These are phyloP conservation scores for Irpex sp. DNA, from an alignment of 1,284 basidiomycete genomes.

Conservation along the genomic window DNA sequence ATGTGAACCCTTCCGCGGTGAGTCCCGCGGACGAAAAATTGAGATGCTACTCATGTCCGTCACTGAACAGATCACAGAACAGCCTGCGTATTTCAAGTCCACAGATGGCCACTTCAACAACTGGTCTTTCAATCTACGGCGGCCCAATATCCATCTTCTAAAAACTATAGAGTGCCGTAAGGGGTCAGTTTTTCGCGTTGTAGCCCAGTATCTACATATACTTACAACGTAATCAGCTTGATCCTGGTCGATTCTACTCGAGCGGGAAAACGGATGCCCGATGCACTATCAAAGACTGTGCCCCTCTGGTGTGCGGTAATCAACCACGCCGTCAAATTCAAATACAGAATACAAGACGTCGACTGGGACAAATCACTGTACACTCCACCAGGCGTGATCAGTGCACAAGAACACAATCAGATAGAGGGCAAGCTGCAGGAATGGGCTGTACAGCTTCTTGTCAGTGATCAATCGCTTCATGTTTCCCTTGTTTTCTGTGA, in stretches of 20 bases:
- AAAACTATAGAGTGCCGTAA: conserved; percentile 47
- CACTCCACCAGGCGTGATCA: conserved; percentile 63
- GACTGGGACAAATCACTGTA: conserved; percentile 56
- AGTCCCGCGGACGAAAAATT: conserved; percentile 16
- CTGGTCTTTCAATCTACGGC: conserved; percentile 84
- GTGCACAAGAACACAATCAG: conserved; percentile 70
- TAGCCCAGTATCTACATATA: neutral
- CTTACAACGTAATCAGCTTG: conserved; percentile 43
- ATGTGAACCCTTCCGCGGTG: conserved; percentile 71
- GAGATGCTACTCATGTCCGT: neutral
- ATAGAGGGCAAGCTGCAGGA: conserved; percentile 59
- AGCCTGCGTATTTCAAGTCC: conserved; percentile 89
- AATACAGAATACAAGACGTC: conserved; percentile 15
- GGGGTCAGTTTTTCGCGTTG: conserved; percentile 45
- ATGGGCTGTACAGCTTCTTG: conserved; percentile 65
- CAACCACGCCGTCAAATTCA: conserved; percentile 60
- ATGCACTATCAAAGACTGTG: conserved; percentile 92
- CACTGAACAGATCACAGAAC: conserved; percentile 17
- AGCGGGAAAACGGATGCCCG: conserved; percentile 91
- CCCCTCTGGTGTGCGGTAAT: conserved; percentile 96
- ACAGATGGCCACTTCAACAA: conserved; percentile 91
- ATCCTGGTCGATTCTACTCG: conserved; percentile 93
- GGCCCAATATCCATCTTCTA: conserved; percentile 85
- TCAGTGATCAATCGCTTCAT: conserved; percentile 26
- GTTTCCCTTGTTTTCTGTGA: neutral